phyloP scores from a whole-genome alignment of 352 stramenopile genomes.

The Phytophthora gonapodyides region DNA sequence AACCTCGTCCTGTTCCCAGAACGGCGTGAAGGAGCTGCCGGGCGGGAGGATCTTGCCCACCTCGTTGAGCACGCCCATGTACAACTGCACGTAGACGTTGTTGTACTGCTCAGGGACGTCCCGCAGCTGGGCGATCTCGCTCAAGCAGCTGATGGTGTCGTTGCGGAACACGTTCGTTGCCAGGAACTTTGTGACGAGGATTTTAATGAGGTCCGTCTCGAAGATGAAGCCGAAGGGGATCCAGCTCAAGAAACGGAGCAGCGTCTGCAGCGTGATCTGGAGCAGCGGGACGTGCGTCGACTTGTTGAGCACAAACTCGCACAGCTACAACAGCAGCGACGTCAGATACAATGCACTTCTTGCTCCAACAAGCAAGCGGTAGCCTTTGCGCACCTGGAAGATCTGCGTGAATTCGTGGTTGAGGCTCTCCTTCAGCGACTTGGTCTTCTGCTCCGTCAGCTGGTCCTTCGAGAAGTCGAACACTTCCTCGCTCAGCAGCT shows the following conservation, averaged over 20 bases:
- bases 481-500: conserved; percentile 98
- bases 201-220: conserved; percentile 96
- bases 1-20: conserved; percentile 94
- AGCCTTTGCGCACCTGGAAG: conserved; percentile 74
- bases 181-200: conserved; percentile 97
- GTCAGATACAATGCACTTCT: neutral
- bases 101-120: conserved; percentile 95
- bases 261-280: conserved; percentile 96
- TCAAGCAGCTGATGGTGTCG: conserved; percentile 97
- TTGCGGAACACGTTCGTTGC: conserved; percentile 95
- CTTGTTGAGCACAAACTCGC: conserved; percentile 97
- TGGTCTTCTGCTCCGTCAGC: conserved; percentile 98
- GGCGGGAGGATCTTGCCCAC: conserved; percentile 92
- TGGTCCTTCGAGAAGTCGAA: conserved; percentile 99
- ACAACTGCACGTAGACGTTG: conserved; percentile 94
- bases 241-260: conserved; percentile 98
- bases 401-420: conserved; percentile 99
- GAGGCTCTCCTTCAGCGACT: conserved; percentile 97
- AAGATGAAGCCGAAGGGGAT: conserved; percentile 99
- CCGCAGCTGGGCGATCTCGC: conserved; percentile 96
- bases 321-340: conserved; percentile 74
- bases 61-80: conserved; percentile 94
- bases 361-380: conserved; percentile 16
- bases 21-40: conserved; percentile 92
- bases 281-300: conserved; percentile 93